Evolutionary conservation across 495 filamentous ascomycete species (phyloP), one percentile per base, ranked within the genome.

Genomic region (Penicillium samsonianum): DNA sequence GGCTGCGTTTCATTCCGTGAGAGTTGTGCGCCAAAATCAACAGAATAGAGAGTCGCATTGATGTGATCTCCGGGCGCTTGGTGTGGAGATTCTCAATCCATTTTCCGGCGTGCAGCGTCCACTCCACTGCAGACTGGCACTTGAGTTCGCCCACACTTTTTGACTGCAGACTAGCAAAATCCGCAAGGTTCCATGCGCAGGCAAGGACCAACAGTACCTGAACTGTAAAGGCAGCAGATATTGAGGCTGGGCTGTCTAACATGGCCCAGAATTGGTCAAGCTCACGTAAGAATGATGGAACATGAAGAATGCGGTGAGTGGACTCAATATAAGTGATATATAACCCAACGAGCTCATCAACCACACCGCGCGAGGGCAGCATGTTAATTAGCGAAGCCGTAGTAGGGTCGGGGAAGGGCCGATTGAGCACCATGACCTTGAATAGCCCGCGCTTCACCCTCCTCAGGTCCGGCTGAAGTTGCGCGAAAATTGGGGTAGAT

Each of bases 181-280:
- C 72, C 7, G 72, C 67, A 28, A 76, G 58, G 12, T 75, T 75
- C 63, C 78, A 78, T 2, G 85, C 86, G 55, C 86, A 83, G 10
- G 85, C 82, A 63, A 89, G 76, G n/a, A 87, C 78, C 12, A 90
- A 67, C 55, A 89, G 78, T 4, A 90, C 63, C 55, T 86, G 84
- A 3, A 84, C 73, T 1, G 84, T 62, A 56, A 88, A 88, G 1
- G 71, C 64, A 6, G 76, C 58, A 0, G 73, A 68, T 3, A 69
- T 47, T 26, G 69, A 53, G 17, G 59, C 63, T 0, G 71, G 67
- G n/a, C 57, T 70, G 7, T 71, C 67, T 30, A 58, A 53, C 41
- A 64, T 64, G 0, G 57, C 55, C 80, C 82, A 86, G 46, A 81
- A 80, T 14, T 65, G 67, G 16, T 76, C 69, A 47, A 87, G 81